Percentiles rank a stretch among this genome's conserved stretches.
These are phyloP conservation scores for Fusarium nodosum DNA, from an alignment of 2,329 filamentous ascomycete genomes.

Conservation along the genomic window DNA sequence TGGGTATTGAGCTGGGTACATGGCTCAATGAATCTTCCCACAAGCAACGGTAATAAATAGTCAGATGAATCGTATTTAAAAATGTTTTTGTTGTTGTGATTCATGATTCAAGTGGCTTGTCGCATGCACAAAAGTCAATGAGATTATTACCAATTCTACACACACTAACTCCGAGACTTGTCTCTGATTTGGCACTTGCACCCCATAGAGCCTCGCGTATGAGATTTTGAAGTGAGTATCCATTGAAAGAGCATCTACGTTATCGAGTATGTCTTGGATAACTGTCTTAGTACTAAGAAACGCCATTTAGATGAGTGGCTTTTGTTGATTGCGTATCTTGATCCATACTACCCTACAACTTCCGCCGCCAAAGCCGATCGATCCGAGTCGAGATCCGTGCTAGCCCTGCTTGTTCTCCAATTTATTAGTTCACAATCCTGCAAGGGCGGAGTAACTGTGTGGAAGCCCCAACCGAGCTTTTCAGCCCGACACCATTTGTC, in stretches of 20 bases:
- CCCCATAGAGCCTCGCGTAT: background rate
- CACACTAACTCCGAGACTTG: background rate
- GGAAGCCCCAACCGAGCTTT: background rate
- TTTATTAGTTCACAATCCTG: background rate
- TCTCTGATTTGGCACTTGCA: background rate
- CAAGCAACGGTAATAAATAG: background rate
- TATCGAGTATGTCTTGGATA: background rate
- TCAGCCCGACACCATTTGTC: background rate
- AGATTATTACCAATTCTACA: too few relatives aligned
- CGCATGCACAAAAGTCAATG: too few relatives aligned
- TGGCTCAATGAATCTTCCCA: conserved; percentile 48
- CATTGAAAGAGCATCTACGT: background rate
- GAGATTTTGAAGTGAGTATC: background rate
- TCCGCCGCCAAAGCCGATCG: background rate
- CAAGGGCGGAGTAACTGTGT: background rate
- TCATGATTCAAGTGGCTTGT: rapidly evolving
- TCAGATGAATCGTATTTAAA: background rate
- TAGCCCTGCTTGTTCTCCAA: background rate
- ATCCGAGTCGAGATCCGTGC: conserved; percentile 4
- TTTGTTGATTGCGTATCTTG: background rate
- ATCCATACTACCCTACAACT: conserved; percentile 5
- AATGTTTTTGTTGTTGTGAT: background rate
- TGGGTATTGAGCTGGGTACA: conserved; percentile 55
- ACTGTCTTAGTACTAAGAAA: background rate
- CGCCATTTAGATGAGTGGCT: background rate